A percentile compares a stretch with the other conserved stretches of the same genome.
phyloP scores from a whole-genome alignment of 2,329 filamentous ascomycete genomes.

The Paracoccidioides brasiliensis region DNA sequence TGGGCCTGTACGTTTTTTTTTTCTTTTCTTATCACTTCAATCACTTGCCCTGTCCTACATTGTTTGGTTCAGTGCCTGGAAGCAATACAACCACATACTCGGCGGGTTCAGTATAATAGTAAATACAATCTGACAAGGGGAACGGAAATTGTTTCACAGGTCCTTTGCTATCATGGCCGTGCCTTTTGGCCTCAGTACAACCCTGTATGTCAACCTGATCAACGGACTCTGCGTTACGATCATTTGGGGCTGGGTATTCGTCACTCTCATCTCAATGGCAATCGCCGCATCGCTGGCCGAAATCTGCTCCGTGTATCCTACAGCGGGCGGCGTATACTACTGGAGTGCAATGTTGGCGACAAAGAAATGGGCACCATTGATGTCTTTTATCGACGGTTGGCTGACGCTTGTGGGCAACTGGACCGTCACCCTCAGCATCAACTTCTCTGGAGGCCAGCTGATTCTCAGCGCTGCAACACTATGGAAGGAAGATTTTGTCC shows the following conservation, averaged over 20 bases:
- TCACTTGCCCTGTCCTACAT: background rate
- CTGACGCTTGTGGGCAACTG: slow-evolving; percentile 60
- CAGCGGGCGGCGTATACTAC: slow-evolving; percentile 58
- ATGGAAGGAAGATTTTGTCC: slow-evolving; percentile 55
- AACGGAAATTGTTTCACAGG: slow-evolving; percentile 13
- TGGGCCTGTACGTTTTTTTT: slow-evolving; percentile 40
- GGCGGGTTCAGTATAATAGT: slow-evolving; percentile 1
- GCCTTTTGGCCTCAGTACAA: slow-evolving; percentile 55
- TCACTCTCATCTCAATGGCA: slow-evolving; percentile 48
- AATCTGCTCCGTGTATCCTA: slow-evolving; percentile 57
- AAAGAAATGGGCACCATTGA: slow-evolving; percentile 51
- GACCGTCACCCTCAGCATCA: slow-evolving; percentile 54
- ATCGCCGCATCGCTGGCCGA: slow-evolving; percentile 56
- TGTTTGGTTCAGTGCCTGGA: slow-evolving; percentile 9
- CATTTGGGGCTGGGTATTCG: slow-evolving; percentile 56
- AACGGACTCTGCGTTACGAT: slow-evolving; percentile 58
- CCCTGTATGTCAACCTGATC: slow-evolving; percentile 53
- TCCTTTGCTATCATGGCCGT: slow-evolving; percentile 67
- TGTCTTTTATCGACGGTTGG: slow-evolving; percentile 60
- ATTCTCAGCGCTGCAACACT: slow-evolving; percentile 55
- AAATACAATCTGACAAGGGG: background rate
- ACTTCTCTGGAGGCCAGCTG: slow-evolving; percentile 59
- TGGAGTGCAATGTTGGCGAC: slow-evolving; percentile 57
- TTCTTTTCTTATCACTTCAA: background rate
- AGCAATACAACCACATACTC: background rate